Conservation (phyloP, 148 eudicot genomes). For the Heliamphora exappendiculata region DNA sequence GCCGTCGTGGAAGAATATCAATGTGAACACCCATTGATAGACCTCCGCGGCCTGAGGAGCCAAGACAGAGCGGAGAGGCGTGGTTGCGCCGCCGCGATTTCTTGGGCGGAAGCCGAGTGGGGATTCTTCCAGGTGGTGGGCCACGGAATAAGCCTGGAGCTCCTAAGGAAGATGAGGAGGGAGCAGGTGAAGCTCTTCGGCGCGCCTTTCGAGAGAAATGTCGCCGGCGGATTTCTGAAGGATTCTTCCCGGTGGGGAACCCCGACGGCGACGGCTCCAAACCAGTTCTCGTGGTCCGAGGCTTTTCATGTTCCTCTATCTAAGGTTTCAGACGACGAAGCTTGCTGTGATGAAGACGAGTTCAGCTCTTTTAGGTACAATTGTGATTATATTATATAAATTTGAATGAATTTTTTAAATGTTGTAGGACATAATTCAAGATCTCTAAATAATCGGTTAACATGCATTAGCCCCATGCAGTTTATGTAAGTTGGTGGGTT, state of each 20-base stretch:
- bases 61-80: constrained; percentile 6
- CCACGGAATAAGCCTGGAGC: constrained; percentile 29
- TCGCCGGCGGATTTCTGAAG: constrained; percentile 26
- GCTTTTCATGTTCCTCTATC: constrained; percentile 46
- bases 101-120: constrained; percentile 37
- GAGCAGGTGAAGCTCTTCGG: constrained; percentile 30
- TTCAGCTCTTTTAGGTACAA: constrained; percentile 27
- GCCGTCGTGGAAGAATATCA: constrained; percentile 1
- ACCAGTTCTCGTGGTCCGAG: constrained; percentile 39
- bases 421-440: no score
- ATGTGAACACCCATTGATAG: constrained; percentile 35
- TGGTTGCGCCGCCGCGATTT: constrained; percentile 14
- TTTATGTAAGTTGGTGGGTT: no score
- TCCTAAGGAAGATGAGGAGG: constrained; percentile 30
- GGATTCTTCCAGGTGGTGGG: constrained; percentile 39
- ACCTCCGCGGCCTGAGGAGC: constrained; percentile 21
- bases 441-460: no score
- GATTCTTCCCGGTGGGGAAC: constrained; percentile 41
- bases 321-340: constrained; percentile 19
- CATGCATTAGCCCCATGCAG: no score
- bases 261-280: constrained; percentile 27
- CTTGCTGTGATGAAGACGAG: constrained; percentile 29
- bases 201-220: constrained; percentile 28
- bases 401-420: no score
- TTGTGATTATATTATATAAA: no score